Evolutionary conservation across 331 rosid species (phyloP).

Genomic region (Pyracantha coccinea): DNA sequence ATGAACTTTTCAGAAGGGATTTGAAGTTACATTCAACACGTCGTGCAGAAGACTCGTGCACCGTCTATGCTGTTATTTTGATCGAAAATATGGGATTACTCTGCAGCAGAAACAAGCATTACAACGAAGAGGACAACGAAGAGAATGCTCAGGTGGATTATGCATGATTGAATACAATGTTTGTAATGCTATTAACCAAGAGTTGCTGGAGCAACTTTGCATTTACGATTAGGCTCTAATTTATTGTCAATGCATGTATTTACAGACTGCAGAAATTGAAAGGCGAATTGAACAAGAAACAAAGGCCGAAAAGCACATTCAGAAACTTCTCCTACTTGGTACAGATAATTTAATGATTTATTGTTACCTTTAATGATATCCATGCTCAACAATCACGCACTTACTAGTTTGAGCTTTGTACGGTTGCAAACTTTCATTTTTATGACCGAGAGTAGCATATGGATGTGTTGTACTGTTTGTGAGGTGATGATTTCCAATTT

Average conservation of each 20-base stretch:
- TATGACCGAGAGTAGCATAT: background rate
- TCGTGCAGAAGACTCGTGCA: constrained; percentile 44
- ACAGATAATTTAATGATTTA: background rate
- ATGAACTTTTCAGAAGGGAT: constrained; percentile 27
- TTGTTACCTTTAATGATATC: background rate
- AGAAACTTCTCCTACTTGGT: constrained; percentile 94
- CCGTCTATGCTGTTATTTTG: constrained; percentile 71
- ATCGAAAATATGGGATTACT: constrained; percentile 84
- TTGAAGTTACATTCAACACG: constrained; percentile 28
- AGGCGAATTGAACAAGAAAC: constrained; percentile 57
- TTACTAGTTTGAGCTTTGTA: constrained; percentile 5
- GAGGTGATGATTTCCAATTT: background rate
- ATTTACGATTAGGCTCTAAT: background rate
- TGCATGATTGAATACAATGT: background rate
- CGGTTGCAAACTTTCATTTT: background rate
- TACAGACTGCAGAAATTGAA: constrained; percentile 58
- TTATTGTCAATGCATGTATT: constrained; percentile 2
- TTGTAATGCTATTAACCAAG: background rate
- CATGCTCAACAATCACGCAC: background rate
- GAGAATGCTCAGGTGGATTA: constrained; percentile 72
- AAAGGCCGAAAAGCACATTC: constrained; percentile 66
- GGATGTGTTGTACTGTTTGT: background rate
- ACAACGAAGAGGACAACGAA: constrained; percentile 58
- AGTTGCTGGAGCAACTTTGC: background rate
- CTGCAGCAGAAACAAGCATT: constrained; percentile 76